Evolutionary conservation across 176 grass and related monocot species (phyloP).

Genomic region (Triticum monococcum): DNA sequence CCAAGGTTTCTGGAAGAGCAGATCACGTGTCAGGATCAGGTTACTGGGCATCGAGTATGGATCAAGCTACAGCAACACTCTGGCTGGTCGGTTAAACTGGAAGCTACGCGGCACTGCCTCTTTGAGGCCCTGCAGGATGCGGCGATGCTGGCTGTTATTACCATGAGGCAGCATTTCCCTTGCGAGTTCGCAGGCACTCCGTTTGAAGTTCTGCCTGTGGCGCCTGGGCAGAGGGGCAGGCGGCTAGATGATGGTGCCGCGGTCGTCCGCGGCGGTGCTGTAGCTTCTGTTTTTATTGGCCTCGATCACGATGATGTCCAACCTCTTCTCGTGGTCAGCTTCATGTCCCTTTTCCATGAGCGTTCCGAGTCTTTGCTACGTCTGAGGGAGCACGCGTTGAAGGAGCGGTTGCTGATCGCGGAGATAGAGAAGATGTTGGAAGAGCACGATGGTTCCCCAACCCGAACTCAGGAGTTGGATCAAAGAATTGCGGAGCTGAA

Average conservation of each 20-base stretch:
- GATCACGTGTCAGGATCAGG: background rate
- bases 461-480: background rate
- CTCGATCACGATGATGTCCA: background rate
- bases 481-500: background rate
- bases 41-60: background rate
- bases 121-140: constrained; percentile 1
- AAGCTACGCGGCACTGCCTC: background rate
- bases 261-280: background rate
- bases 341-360: background rate
- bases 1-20: background rate
- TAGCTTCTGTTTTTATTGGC: background rate
- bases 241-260: background rate
- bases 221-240: background rate
- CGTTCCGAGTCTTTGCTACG: background rate
- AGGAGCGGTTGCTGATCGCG: background rate
- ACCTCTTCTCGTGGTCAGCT: background rate
- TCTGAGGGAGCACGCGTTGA: background rate
- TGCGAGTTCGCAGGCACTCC: background rate
- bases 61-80: background rate
- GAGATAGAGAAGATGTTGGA: background rate
- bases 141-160: background rate
- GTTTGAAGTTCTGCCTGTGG: background rate
- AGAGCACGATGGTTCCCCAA: background rate
- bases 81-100: background rate
- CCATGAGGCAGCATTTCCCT: constrained; percentile 1